Evolutionary conservation across 2,329 filamentous ascomycete genomes (phyloP).

Genomic region (Didymellaceae sp.): DNA sequence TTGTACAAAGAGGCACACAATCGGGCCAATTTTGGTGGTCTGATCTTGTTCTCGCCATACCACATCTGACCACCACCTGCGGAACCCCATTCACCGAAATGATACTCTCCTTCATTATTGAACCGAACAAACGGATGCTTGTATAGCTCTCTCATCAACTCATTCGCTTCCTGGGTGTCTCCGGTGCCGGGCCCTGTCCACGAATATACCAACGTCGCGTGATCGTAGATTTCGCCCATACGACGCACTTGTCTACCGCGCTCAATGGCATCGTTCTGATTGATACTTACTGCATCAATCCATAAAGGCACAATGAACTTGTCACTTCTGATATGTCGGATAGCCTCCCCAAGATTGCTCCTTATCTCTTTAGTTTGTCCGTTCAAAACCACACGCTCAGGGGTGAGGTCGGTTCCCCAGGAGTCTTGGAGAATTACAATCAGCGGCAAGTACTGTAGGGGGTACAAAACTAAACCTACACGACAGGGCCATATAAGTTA

Average conservation of each 20-base stretch:
- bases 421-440: background rate
- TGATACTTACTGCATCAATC: constrained; percentile 22
- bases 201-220: constrained; percentile 7
- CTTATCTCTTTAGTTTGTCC: background rate
- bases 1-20: background rate
- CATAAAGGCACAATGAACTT: background rate
- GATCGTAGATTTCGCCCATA: constrained; percentile 17
- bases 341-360: background rate
- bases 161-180: background rate
- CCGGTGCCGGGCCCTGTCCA: constrained; percentile 1
- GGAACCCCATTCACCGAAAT: too few relatives aligned
- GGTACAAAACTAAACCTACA: background rate
- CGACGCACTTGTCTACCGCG: constrained; percentile 12
- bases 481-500: background rate
- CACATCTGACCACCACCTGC: too few relatives aligned
- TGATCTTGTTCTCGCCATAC: background rate
- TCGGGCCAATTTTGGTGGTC: background rate
- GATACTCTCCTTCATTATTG: background rate
- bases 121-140: background rate
- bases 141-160: background rate
- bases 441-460: background rate
- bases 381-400: background rate
- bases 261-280: constrained; percentile 19
- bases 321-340: background rate
- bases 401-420: background rate